Percentiles rank a stretch among this genome's conserved stretches.
These are phyloP conservation scores for Naganishia randhawae DNA, from an alignment of 768 basidiomycete species.

Conservation along the genomic window DNA sequence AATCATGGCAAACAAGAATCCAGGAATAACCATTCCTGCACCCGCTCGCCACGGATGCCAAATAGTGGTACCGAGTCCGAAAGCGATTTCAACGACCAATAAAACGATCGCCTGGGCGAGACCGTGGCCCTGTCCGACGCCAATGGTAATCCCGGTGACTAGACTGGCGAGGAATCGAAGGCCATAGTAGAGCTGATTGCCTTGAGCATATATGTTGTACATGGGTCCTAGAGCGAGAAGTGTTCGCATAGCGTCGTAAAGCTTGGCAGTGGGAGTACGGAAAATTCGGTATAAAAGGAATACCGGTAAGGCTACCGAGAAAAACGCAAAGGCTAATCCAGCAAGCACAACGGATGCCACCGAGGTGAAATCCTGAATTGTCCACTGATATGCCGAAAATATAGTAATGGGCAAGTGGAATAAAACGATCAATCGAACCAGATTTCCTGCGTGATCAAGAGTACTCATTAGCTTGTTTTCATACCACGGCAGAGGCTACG, in stretches of 20 bases:
- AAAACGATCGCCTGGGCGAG: slow-evolving; percentile 88
- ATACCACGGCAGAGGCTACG: neutral
- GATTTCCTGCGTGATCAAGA: slow-evolving; percentile 60
- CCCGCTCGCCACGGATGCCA: slow-evolving; percentile 97
- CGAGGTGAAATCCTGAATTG: slow-evolving; percentile 58
- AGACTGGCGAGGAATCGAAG: slow-evolving; percentile 78
- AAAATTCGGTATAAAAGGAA: slow-evolving; percentile 73
- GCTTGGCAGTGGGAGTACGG: slow-evolving; percentile 75
- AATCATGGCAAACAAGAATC: slow-evolving; percentile 86
- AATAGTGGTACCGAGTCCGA: slow-evolving; percentile 81
- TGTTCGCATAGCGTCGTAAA: slow-evolving; percentile 92
- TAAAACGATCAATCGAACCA: slow-evolving; percentile 80
- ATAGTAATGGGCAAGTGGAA: slow-evolving; percentile 94
- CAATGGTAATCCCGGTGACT: slow-evolving; percentile 75
- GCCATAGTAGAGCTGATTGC: slow-evolving; percentile 80
- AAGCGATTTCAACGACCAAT: slow-evolving; percentile 78
- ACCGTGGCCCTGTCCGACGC: slow-evolving; percentile 82
- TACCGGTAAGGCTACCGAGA: slow-evolving; percentile 73
- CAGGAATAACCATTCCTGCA: slow-evolving; percentile 92
- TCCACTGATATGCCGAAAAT: slow-evolving; percentile 84
- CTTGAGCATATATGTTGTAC: slow-evolving; percentile 90
- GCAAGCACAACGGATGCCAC: slow-evolving; percentile 70
- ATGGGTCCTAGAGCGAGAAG: slow-evolving; percentile 83
- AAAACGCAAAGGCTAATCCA: slow-evolving; percentile 69
- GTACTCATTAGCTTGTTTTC: neutral